phyloP scores from a whole-genome alignment of 1,284 basidiomycete species.

The Porogramme epimiltina region DNA sequence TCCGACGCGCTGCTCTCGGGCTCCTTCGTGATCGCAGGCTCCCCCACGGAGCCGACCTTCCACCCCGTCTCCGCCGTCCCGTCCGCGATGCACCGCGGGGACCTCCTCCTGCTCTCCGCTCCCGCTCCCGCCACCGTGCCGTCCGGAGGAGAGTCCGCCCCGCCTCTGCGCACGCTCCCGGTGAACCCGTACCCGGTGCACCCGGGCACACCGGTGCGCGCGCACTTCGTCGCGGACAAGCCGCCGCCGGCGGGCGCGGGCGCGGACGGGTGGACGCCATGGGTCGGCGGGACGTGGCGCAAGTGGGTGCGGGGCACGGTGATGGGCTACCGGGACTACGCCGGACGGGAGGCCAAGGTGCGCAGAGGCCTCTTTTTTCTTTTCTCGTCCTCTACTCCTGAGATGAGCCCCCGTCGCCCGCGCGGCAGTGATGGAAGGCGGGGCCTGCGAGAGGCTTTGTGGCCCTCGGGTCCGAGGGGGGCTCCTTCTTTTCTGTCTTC shows the following conservation, averaged over 20 bases:
- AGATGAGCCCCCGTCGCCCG: too few species aligned
- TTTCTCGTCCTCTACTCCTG: background rate
- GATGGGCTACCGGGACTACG: conserved; percentile 60
- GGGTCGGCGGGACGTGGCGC: conserved; percentile 53
- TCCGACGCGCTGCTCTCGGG: conserved; percentile 35
- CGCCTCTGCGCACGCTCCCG: conserved; percentile 49
- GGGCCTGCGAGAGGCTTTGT: too few species aligned
- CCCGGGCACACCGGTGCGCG: conserved; percentile 48
- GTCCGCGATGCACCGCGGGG: conserved; percentile 61
- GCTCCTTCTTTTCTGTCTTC: too few species aligned
- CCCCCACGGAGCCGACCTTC: conserved; percentile 32
- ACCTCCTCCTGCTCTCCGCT: conserved; percentile 53
- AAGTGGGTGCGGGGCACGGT: conserved; percentile 58
- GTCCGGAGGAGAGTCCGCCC: too few species aligned
- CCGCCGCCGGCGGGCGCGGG: conserved; percentile 31
- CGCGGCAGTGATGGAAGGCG: too few species aligned
- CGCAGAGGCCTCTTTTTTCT: conserved; percentile 10
- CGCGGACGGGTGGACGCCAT: conserved; percentile 50
- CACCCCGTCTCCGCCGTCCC: conserved; percentile 51
- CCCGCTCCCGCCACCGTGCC: conserved; percentile 15
- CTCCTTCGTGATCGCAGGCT: conserved; percentile 42
- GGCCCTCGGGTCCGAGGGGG: too few species aligned
- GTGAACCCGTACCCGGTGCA: conserved; percentile 70
- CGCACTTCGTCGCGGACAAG: conserved; percentile 55
- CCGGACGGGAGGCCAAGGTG: conserved; percentile 59